phyloP scores from a whole-genome alignment of 192 early-diverging fungal species.

The Dissophora ornata region DNA sequence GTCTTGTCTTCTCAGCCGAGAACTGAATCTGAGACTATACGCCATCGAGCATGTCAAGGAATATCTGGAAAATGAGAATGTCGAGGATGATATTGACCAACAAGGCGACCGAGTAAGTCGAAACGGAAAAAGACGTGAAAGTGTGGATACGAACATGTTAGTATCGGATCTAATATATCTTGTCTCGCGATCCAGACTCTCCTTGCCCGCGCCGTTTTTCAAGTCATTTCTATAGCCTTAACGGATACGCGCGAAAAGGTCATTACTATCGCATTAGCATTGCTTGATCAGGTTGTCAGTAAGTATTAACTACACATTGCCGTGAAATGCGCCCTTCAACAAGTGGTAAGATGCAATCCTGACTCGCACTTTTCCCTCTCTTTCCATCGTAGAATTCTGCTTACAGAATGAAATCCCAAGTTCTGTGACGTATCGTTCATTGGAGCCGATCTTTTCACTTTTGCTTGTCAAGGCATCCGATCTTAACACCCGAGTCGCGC shows the following conservation, averaged over 20 bases:
- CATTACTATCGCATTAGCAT: slow-evolving; percentile 51
- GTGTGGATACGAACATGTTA: not conserved
- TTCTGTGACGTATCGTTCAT: slow-evolving; percentile 52
- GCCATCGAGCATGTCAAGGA: slow-evolving; percentile 64
- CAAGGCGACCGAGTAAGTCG: slow-evolving; percentile 20
- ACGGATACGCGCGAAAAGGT: slow-evolving; percentile 69
- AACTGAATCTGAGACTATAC: slow-evolving; percentile 63
- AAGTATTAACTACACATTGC: slow-evolving; percentile 7
- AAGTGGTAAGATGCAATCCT: too few species aligned
- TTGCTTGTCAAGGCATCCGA: slow-evolving; percentile 68
- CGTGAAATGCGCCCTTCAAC: not conserved
- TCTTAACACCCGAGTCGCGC: slow-evolving; percentile 66
- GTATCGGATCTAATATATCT: not conserved
- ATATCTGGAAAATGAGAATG: slow-evolving; percentile 52
- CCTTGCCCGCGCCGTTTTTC: slow-evolving; percentile 62
- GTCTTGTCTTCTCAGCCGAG: slow-evolving; percentile 60
- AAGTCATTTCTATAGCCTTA: slow-evolving; percentile 59
- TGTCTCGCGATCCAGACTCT: slow-evolving; percentile 17
- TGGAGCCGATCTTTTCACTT: slow-evolving; percentile 60
- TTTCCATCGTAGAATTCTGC: slow-evolving; percentile 56
- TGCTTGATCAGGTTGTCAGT: slow-evolving; percentile 62
- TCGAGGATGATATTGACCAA: slow-evolving; percentile 27
- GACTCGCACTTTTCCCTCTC: not conserved
- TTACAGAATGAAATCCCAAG: slow-evolving; percentile 59
- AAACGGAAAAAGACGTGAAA: too few species aligned